phyloP scores from a whole-genome alignment of 2,329 filamentous ascomycete genomes.

The Diplocarpon mali region DNA sequence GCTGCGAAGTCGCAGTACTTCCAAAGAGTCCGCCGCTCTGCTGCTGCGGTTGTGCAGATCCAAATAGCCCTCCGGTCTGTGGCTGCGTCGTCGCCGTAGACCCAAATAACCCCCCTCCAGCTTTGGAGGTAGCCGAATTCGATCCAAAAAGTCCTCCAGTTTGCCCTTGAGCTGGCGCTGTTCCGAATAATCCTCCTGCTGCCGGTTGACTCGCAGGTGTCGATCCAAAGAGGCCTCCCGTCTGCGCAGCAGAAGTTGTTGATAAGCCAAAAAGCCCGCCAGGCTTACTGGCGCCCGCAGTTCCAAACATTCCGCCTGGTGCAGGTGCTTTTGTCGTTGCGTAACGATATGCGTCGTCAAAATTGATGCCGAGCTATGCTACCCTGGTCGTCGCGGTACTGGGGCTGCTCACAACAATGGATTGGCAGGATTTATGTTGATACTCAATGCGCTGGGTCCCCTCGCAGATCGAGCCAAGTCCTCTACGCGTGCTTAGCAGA shows the following conservation, averaged over 20 bases:
- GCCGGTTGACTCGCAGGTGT: constrained; percentile 15
- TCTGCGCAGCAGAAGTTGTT: constrained; percentile 14
- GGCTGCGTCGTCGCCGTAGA: constrained; percentile 14
- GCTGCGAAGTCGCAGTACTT: constrained; percentile 12
- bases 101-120: too few relatives aligned
- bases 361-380: constrained; percentile 1
- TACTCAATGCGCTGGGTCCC: constrained; percentile 48
- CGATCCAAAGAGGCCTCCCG: constrained; percentile 28
- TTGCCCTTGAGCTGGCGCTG: constrained; percentile 16
- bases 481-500: constrained; percentile 9
- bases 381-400: constrained; percentile 6
- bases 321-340: constrained; percentile 16
- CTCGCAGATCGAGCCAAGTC: constrained; percentile 42
- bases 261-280: constrained; percentile 24
- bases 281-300: constrained; percentile 11
- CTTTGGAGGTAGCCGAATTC: too few relatives aligned
- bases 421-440: constrained; percentile 53
- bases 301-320: constrained; percentile 20
- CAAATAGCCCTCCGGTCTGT: constrained; percentile 22
- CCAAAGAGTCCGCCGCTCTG: constrained; percentile 22
- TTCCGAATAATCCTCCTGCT: constrained; percentile 27
- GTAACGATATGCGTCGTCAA: constrained; percentile 21
- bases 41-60: constrained; percentile 14
- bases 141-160: constrained; percentile 26
- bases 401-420: constrained; percentile 37